Conservation (phyloP, 2,329 filamentous ascomycete genomes). For the Calonectria hongkongensis region DNA sequence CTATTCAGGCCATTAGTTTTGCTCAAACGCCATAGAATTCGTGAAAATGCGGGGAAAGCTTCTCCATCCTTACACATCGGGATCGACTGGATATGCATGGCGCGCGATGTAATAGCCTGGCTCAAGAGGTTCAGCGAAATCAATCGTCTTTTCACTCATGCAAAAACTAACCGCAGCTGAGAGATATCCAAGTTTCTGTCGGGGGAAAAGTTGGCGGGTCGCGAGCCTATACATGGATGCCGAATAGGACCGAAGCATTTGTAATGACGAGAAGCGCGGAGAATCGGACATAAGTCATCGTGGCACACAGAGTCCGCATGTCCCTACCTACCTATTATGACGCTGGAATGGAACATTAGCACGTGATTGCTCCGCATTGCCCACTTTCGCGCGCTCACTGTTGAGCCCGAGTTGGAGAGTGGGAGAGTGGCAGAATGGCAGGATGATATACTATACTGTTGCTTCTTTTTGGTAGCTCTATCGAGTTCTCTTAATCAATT, state of each 20-base stretch:
- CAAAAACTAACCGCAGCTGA: conserved; percentile 48
- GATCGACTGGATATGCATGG: conserved; percentile 91
- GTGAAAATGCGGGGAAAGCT: not conserved
- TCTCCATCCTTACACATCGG: conserved; percentile 85
- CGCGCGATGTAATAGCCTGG: conserved; percentile 50
- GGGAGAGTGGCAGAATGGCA: not conserved
- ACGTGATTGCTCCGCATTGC: conserved; percentile 48
- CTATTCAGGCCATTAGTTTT: conserved; percentile 64
- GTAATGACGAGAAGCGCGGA: conserved; percentile 47
- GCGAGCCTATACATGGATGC: conserved; percentile 65
- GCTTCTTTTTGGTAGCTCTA: not conserved
- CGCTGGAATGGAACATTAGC: conserved; percentile 45
- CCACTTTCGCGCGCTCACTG: not conserved
- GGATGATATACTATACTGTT: no score
- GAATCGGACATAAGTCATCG: conserved; percentile 40
- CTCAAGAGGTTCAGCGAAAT: conserved; percentile 34
- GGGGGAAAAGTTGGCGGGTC: conserved; percentile 59
- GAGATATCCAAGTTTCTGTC: conserved; percentile 55
- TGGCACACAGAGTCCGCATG: conserved; percentile 33
- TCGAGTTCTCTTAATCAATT: not conserved
- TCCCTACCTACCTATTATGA: conserved; percentile 45
- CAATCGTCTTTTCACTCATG: not conserved
- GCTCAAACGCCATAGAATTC: no score
- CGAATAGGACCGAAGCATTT: conserved; percentile 52
- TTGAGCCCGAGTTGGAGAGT: not conserved